Percentiles rank a stretch among this genome's conserved stretches.
These are phyloP conservation scores for Fragilaria crotonensis DNA, from an alignment of 108 stramenopile species.

Conservation along the genomic window DNA sequence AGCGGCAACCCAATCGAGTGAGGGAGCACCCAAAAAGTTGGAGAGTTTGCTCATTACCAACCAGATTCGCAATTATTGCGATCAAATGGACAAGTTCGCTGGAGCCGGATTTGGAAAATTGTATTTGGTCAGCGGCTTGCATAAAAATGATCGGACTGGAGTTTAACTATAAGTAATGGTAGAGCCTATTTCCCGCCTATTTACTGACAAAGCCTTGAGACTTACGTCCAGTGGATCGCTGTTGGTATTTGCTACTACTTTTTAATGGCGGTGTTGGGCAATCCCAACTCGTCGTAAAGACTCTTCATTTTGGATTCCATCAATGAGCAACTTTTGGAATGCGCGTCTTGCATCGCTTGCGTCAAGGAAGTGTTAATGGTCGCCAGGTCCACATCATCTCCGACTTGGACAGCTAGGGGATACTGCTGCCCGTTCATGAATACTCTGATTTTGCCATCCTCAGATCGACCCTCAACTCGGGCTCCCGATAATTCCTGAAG, in stretches of 20 bases:
- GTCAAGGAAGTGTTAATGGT: conserved; percentile 20
- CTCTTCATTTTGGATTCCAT: conserved; percentile 44
- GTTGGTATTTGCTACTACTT: not conserved
- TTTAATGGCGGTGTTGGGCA: not conserved
- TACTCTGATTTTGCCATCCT: conserved; percentile 44
- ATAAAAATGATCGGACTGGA: conserved; percentile 48
- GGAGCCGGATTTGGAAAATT: conserved; percentile 84
- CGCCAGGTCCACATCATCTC: conserved; percentile 11
- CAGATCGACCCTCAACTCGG: conserved; percentile 29
- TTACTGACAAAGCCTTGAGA: not conserved
- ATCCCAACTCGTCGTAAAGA: conserved; percentile 31
- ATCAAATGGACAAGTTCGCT: conserved; percentile 87
- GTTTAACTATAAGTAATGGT: too few relatives aligned
- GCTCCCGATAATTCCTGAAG: conserved; percentile 27
- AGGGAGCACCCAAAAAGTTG: conserved; percentile 75
- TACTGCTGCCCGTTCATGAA: conserved; percentile 31
- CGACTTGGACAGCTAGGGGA: conserved; percentile 29
- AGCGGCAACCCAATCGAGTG: conserved; percentile 20
- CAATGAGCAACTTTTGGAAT: conserved; percentile 22
- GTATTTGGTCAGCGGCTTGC: conserved; percentile 83
- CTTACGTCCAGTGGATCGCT: not conserved
- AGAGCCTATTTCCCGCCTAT: not conserved
- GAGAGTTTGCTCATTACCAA: conserved; percentile 87
- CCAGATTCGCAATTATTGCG: conserved; percentile 90
- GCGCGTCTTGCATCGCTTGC: conserved; percentile 39